A percentile compares a stretch with the other conserved stretches of the same genome.
These are phyloP conservation scores for Flaveria linearis DNA, from an alignment of 129 eudicot genomes.

Conservation along the genomic window DNA sequence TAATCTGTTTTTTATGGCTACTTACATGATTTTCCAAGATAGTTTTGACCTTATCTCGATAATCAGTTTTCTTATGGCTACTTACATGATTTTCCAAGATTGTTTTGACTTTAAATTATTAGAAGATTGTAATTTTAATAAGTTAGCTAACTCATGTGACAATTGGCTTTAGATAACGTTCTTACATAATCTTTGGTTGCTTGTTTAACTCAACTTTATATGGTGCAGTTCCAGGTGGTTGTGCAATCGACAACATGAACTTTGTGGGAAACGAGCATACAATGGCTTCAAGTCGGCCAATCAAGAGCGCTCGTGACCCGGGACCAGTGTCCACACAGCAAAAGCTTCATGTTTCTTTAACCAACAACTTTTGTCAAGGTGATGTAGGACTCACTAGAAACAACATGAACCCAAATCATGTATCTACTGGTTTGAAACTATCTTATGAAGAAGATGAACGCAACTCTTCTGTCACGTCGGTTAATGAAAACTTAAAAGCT, in stretches of 20 bases:
- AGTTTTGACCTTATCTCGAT: too few relatives aligned
- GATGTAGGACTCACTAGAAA: slow-evolving; percentile 34
- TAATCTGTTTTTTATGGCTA: too few relatives aligned
- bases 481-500: slow-evolving; percentile 43
- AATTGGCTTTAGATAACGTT: neutral
- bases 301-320: slow-evolving; percentile 44
- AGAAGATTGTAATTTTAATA: too few relatives aligned
- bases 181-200: neutral
- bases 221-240: slow-evolving; percentile 49
- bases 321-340: slow-evolving; percentile 38
- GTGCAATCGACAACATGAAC: slow-evolving; percentile 43
- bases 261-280: slow-evolving; percentile 39
- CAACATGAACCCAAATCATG: slow-evolving; percentile 43
- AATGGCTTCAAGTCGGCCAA: slow-evolving; percentile 38
- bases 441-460: slow-evolving; percentile 58
- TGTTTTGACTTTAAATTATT: too few relatives aligned
- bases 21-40: too few relatives aligned
- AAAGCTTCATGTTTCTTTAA: slow-evolving; percentile 48
- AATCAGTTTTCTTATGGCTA: too few relatives aligned
- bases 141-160: neutral
- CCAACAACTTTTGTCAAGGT: slow-evolving; percentile 41
- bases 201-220: neutral
- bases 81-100: too few relatives aligned
- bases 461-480: slow-evolving; percentile 51
- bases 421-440: slow-evolving; percentile 64